Evolutionary conservation across 2,329 filamentous ascomycete genomes (phyloP), one percentile per base, ranked within the genome.

Genomic region (Penicillium janthinellum): DNA sequence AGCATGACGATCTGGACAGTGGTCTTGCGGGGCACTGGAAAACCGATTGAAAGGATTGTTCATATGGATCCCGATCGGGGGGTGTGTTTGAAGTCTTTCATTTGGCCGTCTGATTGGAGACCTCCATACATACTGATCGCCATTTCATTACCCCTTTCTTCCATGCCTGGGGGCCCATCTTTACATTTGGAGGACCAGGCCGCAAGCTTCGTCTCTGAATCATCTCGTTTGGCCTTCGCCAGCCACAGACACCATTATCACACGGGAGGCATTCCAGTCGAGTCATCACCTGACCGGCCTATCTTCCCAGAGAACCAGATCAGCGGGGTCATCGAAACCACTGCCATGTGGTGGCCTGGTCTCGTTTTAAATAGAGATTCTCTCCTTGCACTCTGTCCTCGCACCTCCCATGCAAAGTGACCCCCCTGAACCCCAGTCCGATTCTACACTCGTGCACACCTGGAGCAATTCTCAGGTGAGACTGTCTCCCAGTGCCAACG

Each of bases 11-110:
- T 70, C 85, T 91, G 51, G 91, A 96, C 69, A 83, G 85, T 35
- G 83, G 85, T 34, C 76, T 92, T 58, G 87, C 87, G 3, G 86
- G 86, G 41, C 94, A 98, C 76, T 98, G 94, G 93, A 98, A 98
- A 81, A 89, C 88, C 22, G 94, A 97, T 75, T 96, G 83, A 90
- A 60, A 31, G 14, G 31, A 6, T 15, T 1, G 11, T 14, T 11
- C 51, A 5, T n/a, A n/a, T 41, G 28, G 31, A 51, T 37, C 12
- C n/a, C 45, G 54, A 42, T 47, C 31, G 17, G 28, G 42, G 42
- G 8, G 50, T 42, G 37, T 5, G 22, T 14, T 53, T 12, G 28
- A 22, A 34, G 35, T 14, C 12, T 15, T 42, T 2, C 22, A 20
- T 20, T 20, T 31, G 28, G 28, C 4, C 8, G 3, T 44, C n/a